These are phyloP conservation scores for Castanospermum australe DNA, from an alignment of 306 rosid genomes.

Conservation along the genomic window DNA sequence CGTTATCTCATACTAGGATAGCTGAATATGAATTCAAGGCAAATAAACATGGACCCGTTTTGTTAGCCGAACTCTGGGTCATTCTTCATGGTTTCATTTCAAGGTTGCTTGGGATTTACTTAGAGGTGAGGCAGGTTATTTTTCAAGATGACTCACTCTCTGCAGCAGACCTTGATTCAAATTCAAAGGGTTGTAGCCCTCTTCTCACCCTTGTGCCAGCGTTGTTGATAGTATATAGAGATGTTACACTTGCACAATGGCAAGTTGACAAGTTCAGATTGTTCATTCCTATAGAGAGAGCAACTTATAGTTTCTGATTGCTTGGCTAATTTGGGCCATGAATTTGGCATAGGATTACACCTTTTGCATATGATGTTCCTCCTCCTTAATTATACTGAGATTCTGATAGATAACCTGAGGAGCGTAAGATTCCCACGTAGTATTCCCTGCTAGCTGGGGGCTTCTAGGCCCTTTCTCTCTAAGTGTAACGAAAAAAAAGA, in stretches of 20 bases:
- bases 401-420: background rate
- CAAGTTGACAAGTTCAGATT: background rate
- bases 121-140: background rate
- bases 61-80: background rate
- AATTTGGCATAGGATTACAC: background rate
- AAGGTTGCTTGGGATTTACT: background rate
- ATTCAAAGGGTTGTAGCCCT: background rate
- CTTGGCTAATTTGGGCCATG: background rate
- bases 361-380: background rate
- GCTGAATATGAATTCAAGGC: background rate
- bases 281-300: background rate
- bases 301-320: background rate
- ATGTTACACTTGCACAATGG: background rate
- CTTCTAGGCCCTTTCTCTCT: background rate
- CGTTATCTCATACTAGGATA: background rate
- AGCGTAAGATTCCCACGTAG: background rate
- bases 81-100: background rate
- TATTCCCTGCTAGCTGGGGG: background rate
- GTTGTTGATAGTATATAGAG: background rate
- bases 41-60: background rate
- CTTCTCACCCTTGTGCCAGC: background rate
- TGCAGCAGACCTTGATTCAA: background rate
- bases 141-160: background rate
- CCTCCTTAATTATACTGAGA: background rate
- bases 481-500: too few relatives aligned